Evolutionary conservation across 1,139 yeast species (phyloP), one percentile per base, ranked within the genome.

Genomic region (Yamadazyma trypodendri): DNA sequence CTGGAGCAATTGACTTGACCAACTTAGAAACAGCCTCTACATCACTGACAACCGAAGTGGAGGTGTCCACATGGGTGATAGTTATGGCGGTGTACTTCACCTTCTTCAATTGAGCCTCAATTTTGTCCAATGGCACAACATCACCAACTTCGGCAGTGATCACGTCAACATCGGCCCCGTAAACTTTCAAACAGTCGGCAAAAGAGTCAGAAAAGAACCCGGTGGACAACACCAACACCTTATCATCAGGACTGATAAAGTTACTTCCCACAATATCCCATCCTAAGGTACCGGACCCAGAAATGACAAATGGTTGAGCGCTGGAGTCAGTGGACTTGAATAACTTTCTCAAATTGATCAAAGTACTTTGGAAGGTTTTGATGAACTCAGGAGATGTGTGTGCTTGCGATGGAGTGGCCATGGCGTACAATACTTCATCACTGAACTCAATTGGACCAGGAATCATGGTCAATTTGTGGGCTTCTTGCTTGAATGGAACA

Each of bases 391-490:
- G 92, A n/a, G 94, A 79, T 32, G 96, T 87, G 63, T 89, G 97
- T 12, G 95, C 84, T 54, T 86, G 81, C 4, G 96, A 82, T 23
- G 92, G 94, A 32, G 87, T 83, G 31, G 89, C 69, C 85, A 86
- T 84, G 39, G 96, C 95, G 34, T 70, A 68, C 50, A 86, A 77
- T 36, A 90, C 97, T 43, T 72, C 77, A 50, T 85, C 88, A 36
- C 90, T 82, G 62, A 90, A 82, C 62, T 86, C 94, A 58, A 90
- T 85, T 43, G 97, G 97, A 34, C 97, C 97, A 28, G 97, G 97
- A 51, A 89, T 86, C 71, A 89, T 68, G 50, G 89, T 74, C 60
- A 78, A 67, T 50, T 74, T 74, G 55, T 76, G 81, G 36, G 60
- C 65, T 23, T 72, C 64, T 56, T 73, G 79, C 43, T 68, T 65